Evolutionary conservation across 2,329 filamentous ascomycete species (phyloP), one percentile per base, ranked within the genome.

Genomic region (Fusarium sp.): DNA sequence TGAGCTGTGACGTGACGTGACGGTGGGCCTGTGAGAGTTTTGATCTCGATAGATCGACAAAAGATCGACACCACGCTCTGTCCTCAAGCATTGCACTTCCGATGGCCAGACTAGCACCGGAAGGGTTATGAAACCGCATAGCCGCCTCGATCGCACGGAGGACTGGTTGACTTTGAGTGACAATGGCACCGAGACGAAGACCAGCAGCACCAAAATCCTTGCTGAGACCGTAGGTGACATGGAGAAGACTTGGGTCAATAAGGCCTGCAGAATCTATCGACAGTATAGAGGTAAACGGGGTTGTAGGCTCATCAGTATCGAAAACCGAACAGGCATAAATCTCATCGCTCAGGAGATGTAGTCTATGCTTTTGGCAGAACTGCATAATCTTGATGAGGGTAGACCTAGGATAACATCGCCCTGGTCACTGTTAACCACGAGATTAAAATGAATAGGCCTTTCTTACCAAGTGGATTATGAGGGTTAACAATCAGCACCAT

Each of bases 311-410:
- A 66, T 76, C 36, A 31, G 76, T 72, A 74, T 83, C 60, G 62
- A 83, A 88, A 1, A 84, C 79, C 2, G 84, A 85, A 37, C 84
- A 77, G 11, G 83, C 86, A 69, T 88, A 89, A 38, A 89, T 84
- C 71, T 89, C 87, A 71, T 89, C 86, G 64, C 83, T 84, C 68
- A 89, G 81, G 45, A 88, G 77, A 62, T 89, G 86, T 6, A 89
- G 76, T 5, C 75, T 67, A 62, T 86, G 78, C 40, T 78, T 79
- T 53, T 84, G 77, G 65, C 86, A 88, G 54, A 88, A 80, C 4
- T 72, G 69, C 79, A 88, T 81, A 23, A 85, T 74, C 8, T 75
- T 76, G 1, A 82, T 61, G 4, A 87, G 70, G 0, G 80, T 80
- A 8, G 78, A 73, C n/a, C 75, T 75, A 2, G 82, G 75, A 62